These are phyloP conservation scores for Saccharomycopsis synnaedendra DNA, from an alignment of 805 yeast species.

Conservation along the genomic window DNA sequence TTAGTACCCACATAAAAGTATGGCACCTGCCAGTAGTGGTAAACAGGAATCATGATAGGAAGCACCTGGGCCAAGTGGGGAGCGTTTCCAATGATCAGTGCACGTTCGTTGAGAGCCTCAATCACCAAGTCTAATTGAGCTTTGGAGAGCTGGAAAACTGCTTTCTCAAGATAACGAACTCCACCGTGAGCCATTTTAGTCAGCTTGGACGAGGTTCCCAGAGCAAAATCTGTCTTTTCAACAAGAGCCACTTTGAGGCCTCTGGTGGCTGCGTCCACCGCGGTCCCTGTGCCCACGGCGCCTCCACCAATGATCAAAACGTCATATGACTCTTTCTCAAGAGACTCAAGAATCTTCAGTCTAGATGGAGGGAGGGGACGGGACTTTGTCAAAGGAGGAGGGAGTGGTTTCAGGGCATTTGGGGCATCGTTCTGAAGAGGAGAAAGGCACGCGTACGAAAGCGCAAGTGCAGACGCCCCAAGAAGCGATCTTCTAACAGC, in stretches of 20 bases:
- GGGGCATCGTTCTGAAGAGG: background rate
- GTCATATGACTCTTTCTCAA: conserved; percentile 51
- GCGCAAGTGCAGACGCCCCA: too few species aligned
- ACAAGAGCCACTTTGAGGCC: conserved; percentile 82
- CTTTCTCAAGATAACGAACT: conserved; percentile 89
- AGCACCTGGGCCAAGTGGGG: conserved; percentile 80
- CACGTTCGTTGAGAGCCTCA: conserved; percentile 82
- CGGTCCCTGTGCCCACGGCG: conserved; percentile 91
- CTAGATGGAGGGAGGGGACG: conserved; percentile 46
- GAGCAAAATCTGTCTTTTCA: conserved; percentile 82
- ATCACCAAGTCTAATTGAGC: conserved; percentile 82
- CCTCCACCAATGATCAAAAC: conserved; percentile 92
- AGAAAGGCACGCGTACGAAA: too few species aligned
- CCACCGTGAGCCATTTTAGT: conserved; percentile 98
- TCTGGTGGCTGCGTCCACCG: conserved; percentile 82
- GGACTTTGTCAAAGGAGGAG: conserved; percentile 25
- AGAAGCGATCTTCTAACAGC: too few species aligned
- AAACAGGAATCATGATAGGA: conserved; percentile 94
- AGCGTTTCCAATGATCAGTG: conserved; percentile 77
- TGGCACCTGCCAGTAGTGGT: conserved; percentile 92
- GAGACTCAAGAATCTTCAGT: conserved; percentile 35
- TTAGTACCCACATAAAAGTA: conserved; percentile 88
- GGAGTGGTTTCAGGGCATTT: background rate
- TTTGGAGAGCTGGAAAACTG: conserved; percentile 83
- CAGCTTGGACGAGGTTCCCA: conserved; percentile 88